These are phyloP conservation scores for Herpetomonas samuelpessoai DNA, from an alignment of 208 protist species.

Conservation along the genomic window DNA sequence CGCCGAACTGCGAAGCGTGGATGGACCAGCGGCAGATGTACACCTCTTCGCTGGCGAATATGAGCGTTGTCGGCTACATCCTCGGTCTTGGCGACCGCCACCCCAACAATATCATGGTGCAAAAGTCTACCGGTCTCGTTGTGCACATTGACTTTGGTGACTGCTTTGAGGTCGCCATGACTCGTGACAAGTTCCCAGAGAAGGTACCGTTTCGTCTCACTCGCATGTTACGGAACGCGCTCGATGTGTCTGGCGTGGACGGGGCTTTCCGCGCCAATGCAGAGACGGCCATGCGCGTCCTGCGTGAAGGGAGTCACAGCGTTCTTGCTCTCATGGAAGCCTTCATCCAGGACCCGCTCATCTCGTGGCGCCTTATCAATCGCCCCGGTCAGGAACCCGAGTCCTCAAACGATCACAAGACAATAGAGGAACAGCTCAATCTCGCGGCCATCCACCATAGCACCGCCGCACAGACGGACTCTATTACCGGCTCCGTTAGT, in stretches of 20 bases:
- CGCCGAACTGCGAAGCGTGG: constrained; percentile 97
- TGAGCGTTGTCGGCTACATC: constrained; percentile 99
- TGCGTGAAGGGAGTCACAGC: constrained; percentile 97
- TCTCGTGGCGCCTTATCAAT: constrained; percentile 97
- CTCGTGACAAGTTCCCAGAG: constrained; percentile 99
- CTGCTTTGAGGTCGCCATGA: constrained; percentile 99
- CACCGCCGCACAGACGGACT: constrained; percentile 15
- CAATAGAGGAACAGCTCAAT: constrained; percentile 72
- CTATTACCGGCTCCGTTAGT: constrained; percentile 28
- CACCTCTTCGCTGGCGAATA: constrained; percentile 98
- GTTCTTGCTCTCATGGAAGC: constrained; percentile 99
- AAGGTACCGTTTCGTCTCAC: constrained; percentile 99
- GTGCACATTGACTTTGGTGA: constrained; percentile 99
- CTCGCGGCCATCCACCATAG: constrained; percentile 30
- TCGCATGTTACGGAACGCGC: constrained; percentile 98
- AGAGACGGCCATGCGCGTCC: constrained; percentile 97
- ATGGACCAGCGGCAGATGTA: constrained; percentile 97
- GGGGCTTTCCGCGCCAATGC: constrained; percentile 97
- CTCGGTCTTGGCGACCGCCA: constrained; percentile 99
- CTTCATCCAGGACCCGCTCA: constrained; percentile 99
- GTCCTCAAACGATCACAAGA: constrained; percentile 63
- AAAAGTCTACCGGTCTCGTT: constrained; percentile 94
- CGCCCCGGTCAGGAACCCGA: constrained; percentile 66
- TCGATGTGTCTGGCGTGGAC: constrained; percentile 99
- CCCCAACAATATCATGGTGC: constrained; percentile 99